Percentiles rank a stretch among this genome's conserved stretches.
Evolutionary conservation across 2,329 filamentous ascomycete species (phyloP).

Genomic region (Trichoderma brevicompactum): DNA sequence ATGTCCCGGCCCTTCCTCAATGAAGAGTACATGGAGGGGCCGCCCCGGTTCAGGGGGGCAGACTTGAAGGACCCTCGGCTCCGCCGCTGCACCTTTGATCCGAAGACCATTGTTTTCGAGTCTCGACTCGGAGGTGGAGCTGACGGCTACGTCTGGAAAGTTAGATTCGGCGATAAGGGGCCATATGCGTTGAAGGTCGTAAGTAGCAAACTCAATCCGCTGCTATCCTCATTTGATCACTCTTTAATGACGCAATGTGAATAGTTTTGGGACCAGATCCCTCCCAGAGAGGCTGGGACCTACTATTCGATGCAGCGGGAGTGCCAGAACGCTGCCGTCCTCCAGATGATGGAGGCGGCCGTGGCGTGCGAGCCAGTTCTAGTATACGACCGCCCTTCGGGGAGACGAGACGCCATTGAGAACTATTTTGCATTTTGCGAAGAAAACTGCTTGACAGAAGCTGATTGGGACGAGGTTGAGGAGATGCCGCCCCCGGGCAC

Average conservation of each 20-base stretch:
- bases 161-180: slow-evolving; percentile 16
- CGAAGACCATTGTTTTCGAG: slow-evolving; percentile 4
- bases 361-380: slow-evolving; percentile 4
- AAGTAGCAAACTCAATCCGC: not conserved
- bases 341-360: slow-evolving; percentile 28
- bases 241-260: not conserved
- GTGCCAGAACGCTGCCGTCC: slow-evolving; percentile 26
- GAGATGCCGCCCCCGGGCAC: not conserved
- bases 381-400: slow-evolving; percentile 4
- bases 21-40: slow-evolving; percentile 1
- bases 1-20: slow-evolving; percentile 11
- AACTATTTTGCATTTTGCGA: slow-evolving; percentile 9
- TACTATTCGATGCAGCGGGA: slow-evolving; percentile 29
- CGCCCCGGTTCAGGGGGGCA: not conserved
- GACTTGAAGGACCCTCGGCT: slow-evolving; percentile 19
- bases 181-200: slow-evolving; percentile 27
- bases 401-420: not conserved
- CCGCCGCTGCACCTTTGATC: slow-evolving; percentile 17
- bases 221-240: not conserved
- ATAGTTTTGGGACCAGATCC: slow-evolving; percentile 24
- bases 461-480: too few relatives aligned
- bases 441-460: not conserved
- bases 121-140: slow-evolving; percentile 20
- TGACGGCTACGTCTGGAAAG: slow-evolving; percentile 29
- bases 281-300: not conserved